phyloP scores from a whole-genome alignment of 768 basidiomycete genomes.

The Pleurotus ostreatus region DNA sequence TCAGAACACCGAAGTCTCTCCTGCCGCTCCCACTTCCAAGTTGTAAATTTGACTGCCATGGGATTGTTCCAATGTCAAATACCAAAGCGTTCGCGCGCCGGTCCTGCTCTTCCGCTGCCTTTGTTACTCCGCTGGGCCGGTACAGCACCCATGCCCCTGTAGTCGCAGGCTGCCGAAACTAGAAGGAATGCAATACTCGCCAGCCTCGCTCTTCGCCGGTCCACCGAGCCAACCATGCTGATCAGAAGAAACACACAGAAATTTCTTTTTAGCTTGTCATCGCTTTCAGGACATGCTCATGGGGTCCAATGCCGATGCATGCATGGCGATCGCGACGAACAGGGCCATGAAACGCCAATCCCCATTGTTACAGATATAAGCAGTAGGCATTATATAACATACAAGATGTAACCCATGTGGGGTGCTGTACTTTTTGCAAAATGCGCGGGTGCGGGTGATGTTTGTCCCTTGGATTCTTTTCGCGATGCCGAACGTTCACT shows the following conservation, averaged over 20 bases:
- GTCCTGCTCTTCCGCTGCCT: background rate
- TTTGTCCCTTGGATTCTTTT: too few species aligned
- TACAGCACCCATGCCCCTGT: background rate
- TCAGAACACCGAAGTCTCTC: background rate
- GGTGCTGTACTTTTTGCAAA: background rate
- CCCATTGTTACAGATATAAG: background rate
- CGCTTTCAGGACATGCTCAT: constrained; percentile 2
- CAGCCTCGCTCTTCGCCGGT: background rate
- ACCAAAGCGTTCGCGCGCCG: background rate
- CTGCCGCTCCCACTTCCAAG: background rate
- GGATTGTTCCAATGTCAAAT: background rate
- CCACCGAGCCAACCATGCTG: constrained; percentile 2
- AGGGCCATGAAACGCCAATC: background rate
- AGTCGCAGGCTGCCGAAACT: constrained; percentile 5
- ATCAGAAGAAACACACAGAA: background rate
- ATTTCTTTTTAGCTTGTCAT: background rate
- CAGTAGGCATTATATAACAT: background rate
- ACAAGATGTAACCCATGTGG: background rate
- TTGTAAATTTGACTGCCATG: background rate
- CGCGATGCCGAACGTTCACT: background rate
- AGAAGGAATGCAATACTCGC: background rate
- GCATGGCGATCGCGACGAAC: background rate
- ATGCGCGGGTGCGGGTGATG: too few species aligned
- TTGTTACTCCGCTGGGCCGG: background rate
- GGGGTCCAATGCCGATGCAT: background rate